Base-by-base conservation (phyloP, 2,329 filamentous ascomycete species). In the Beauveria varroae region DNA sequence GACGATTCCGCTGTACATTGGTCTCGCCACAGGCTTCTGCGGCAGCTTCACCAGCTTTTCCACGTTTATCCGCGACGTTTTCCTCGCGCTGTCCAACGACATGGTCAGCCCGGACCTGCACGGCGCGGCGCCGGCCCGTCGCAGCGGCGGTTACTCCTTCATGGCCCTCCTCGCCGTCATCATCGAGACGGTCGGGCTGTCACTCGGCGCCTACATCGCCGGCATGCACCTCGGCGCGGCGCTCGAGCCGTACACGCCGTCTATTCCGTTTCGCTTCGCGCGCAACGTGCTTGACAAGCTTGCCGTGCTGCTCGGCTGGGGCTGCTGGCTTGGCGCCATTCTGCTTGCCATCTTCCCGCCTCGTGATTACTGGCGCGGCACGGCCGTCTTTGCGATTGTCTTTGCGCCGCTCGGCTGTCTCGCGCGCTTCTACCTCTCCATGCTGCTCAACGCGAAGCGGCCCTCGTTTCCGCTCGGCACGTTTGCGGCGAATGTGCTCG, bases 1-100 rank as follows among this genome's bases (percentile, higher is more conserved):
- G 77, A 90, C 89, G 0, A 89, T 96, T 30, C 93, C 93, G 0
- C 79, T 96, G 0, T 96, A 96, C 70, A 88, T 96, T 62, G 93
- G 90, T 56, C 83, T 97, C 6, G 85, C 90, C 0, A 96, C 89
- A 0, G 93, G 89, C 12, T 95, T 95, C 73, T 96, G 91, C 68
- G 91, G 93, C 64, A 93, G 89, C 66, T 90, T 95, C 69, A 97
- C 93, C 0, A 93, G 89, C 10, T 96, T 96, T 74, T 96, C 92
- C 0, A 86, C 87, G 22, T 96, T 96, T 70, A 86, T 93, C 52
- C 83, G 90, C 7, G 93, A 96, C 68, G 75, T 81, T 16, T 96
- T 96, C 70, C 81, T 96, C 24, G 88, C 90, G 0, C 75, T 96
- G 20, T 87, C 90, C 4, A 95, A 96, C 70, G 82, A 88, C 65